Conservation (phyloP, 73 alveolate species). For the Vitrella brassicaformis region DNA sequence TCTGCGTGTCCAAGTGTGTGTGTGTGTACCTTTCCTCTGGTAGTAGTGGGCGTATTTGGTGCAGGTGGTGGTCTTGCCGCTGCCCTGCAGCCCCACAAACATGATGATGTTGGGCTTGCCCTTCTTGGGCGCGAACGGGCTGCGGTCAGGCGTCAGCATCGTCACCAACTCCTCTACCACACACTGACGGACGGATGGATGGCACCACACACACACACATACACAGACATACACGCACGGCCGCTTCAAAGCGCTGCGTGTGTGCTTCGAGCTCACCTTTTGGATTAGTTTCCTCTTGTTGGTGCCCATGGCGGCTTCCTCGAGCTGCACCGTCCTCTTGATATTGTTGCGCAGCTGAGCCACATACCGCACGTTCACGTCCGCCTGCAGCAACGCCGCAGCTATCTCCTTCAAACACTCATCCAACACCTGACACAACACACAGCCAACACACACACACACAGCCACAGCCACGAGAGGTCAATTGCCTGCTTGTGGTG, state of each 20-base stretch:
- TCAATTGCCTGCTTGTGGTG: too few species aligned
- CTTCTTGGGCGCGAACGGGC: constrained; percentile 60
- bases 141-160: constrained; percentile 58
- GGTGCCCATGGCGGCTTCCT: constrained; percentile 50
- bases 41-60: constrained; percentile 95
- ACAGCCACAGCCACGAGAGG: too few species aligned
- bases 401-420: constrained; percentile 54
- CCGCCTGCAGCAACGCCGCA: constrained; percentile 75
- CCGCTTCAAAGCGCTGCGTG: neutral
- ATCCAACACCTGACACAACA: neutral
- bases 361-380: constrained; percentile 77
- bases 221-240: neutral
- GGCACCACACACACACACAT: neutral
- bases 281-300: constrained; percentile 75
- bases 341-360: constrained; percentile 69
- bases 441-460: too few species aligned
- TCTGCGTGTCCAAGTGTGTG: too few species aligned
- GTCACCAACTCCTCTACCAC: constrained; percentile 80
- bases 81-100: constrained; percentile 98
- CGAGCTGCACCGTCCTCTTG: constrained; percentile 62
- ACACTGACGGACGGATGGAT: constrained; percentile 1
- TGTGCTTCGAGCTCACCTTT: constrained; percentile 13
- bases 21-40: constrained; percentile 75
- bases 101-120: constrained; percentile 88
- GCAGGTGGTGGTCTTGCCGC: constrained; percentile 97